These are phyloP conservation scores for Starmerella scarabaei DNA, from an alignment of 805 yeast genomes.

Conservation along the genomic window DNA sequence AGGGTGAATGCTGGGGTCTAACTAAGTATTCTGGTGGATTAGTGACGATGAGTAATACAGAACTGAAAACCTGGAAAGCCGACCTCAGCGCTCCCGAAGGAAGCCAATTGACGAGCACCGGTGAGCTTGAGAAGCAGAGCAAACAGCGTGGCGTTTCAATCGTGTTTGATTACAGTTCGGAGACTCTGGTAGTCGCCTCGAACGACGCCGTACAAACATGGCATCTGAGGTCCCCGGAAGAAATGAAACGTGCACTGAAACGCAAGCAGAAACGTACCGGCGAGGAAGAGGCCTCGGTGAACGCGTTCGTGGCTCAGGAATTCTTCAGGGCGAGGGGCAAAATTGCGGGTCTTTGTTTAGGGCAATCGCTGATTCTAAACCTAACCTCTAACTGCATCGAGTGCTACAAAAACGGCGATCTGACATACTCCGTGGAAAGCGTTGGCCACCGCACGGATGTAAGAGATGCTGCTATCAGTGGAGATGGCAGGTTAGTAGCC, in stretches of 20 bases:
- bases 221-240: constrained; percentile 62
- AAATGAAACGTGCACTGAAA: constrained; percentile 60
- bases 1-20: constrained; percentile 81
- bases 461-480: constrained; percentile 67
- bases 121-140: constrained; percentile 52
- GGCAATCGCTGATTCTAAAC: constrained; percentile 47
- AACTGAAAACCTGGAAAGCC: constrained; percentile 71
- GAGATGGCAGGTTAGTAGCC: constrained; percentile 66
- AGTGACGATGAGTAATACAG: constrained; percentile 65
- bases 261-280: constrained; percentile 62
- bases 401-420: constrained; percentile 34
- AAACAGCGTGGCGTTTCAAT: constrained; percentile 18
- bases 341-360: constrained; percentile 25
- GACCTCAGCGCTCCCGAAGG: constrained; percentile 43
- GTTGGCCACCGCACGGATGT: constrained; percentile 86
- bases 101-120: constrained; percentile 43
- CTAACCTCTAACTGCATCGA: constrained; percentile 66
- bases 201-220: constrained; percentile 72
- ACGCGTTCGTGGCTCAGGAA: constrained; percentile 51
- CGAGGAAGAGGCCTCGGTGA: constrained; percentile 28
- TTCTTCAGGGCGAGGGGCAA: constrained; percentile 38
- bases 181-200: constrained; percentile 36
- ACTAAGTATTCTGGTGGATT: constrained; percentile 31
- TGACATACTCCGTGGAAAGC: constrained; percentile 47
- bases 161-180: constrained; percentile 1